These are phyloP conservation scores for Trypanosoma scelopori DNA, from an alignment of 208 protist genomes.

Conservation along the genomic window DNA sequence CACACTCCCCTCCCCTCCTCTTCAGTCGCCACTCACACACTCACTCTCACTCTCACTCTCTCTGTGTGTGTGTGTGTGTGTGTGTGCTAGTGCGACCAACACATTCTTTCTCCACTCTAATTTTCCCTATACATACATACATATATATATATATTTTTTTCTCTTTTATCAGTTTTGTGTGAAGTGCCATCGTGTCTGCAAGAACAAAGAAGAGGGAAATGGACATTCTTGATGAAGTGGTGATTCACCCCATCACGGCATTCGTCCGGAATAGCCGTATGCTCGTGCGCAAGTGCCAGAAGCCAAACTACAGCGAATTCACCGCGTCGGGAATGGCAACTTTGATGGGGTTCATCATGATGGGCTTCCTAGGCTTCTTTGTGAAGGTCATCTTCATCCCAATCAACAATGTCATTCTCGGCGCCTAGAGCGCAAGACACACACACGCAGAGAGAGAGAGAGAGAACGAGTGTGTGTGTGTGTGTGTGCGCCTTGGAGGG, in stretches of 20 bases:
- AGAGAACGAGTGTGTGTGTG: no score
- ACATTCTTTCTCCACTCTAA: no score
- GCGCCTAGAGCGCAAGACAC: conserved; percentile 31
- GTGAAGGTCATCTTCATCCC: conserved; percentile 96
- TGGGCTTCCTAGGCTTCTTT: conserved; percentile 95
- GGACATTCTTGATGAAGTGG: conserved; percentile 82
- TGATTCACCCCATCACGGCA: conserved; percentile 74
- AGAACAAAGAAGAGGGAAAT: conserved; percentile 36
- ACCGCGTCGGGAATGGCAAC: conserved; percentile 83
- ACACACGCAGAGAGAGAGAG: not conserved
- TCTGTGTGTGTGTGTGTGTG: no score
- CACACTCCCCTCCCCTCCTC: no score
- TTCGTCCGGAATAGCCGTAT: conserved; percentile 90
- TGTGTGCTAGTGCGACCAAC: no score
- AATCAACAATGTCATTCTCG: conserved; percentile 96
- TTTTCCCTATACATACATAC: no score
- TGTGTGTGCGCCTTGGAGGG: no score
- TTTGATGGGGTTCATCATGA: conserved; percentile 91
- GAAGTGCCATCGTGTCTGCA: no score
- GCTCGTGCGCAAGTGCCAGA: conserved; percentile 90
- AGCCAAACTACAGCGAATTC: conserved; percentile 94
- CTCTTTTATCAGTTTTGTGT: no score
- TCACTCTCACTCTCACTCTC: no score
- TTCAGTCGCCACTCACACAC: no score
- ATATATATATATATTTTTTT: no score